Conservation (phyloP, 441 rosid species). For the Gossypium davidsonii region DNA sequence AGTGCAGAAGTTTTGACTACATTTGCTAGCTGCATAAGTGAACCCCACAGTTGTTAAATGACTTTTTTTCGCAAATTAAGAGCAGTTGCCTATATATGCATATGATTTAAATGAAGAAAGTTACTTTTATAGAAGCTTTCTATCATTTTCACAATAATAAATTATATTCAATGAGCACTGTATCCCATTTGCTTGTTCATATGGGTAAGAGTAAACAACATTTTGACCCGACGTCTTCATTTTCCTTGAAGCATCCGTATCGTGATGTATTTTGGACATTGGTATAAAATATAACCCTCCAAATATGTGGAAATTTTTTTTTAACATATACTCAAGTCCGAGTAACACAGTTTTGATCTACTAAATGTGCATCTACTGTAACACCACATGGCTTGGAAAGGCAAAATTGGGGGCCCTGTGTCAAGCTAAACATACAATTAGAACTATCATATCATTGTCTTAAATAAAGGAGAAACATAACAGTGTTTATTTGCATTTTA, state of each 20-base stretch:
- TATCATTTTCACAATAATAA: conserved; percentile 16
- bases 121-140: conserved; percentile 19
- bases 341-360: neutral
- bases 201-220: conserved; percentile 8
- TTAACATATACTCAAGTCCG: too few species aligned
- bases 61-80: conserved; percentile 22
- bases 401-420: conserved; percentile 14
- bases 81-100: conserved; percentile 15
- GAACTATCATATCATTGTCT: neutral
- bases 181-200: conserved; percentile 14
- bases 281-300: too few species aligned
- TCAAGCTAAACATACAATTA: neutral
- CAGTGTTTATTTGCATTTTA: neutral
- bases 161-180: conserved; percentile 17
- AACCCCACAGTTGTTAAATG: conserved; percentile 38
- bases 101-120: conserved; percentile 18
- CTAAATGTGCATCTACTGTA: conserved; percentile 11
- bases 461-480: neutral
- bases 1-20: conserved; percentile 7
- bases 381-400: conserved; percentile 2
- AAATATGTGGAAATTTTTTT: too few species aligned
- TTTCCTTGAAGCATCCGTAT: too few species aligned
- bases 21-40: conserved; percentile 27
- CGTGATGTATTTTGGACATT: too few species aligned
- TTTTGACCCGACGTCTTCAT: neutral